phyloP scores from a whole-genome alignment of 2,329 filamentous ascomycete species.

The Cercospora janseana region DNA sequence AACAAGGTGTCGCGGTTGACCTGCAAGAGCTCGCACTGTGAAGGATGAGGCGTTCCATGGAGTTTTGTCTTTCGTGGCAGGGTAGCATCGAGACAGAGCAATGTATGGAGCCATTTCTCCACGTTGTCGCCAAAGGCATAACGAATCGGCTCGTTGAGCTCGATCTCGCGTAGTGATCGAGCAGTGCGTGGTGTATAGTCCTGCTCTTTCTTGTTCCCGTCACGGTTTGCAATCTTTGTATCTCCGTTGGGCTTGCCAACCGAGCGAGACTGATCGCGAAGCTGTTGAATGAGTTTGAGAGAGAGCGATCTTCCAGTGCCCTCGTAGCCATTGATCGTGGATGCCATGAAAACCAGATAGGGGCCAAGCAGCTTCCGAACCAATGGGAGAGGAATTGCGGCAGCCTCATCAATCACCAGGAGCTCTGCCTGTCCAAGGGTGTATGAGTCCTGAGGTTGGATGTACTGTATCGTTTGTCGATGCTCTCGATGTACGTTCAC shows the following conservation, averaged over 20 bases:
- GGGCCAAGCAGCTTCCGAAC: slow-evolving; percentile 94
- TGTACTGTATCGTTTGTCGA: slow-evolving; percentile 97
- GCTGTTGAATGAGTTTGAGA: slow-evolving; percentile 92
- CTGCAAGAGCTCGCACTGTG: slow-evolving; percentile 84
- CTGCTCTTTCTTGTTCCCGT: slow-evolving; percentile 71
- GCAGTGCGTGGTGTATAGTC: slow-evolving; percentile 60
- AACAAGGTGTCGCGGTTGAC: slow-evolving; percentile 98
- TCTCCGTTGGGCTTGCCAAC: slow-evolving; percentile 55
- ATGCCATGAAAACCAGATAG: slow-evolving; percentile 98
- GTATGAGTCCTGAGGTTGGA: slow-evolving; percentile 92
- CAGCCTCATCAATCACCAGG: slow-evolving; percentile 94
- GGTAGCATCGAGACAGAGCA: slow-evolving; percentile 91
- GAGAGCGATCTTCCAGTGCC: slow-evolving; percentile 93
- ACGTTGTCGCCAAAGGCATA: slow-evolving; percentile 88
- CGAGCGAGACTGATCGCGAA: slow-evolving; percentile 84
- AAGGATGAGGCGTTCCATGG: slow-evolving; percentile 83
- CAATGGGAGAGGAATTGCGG: slow-evolving; percentile 88
- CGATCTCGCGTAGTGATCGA: slow-evolving; percentile 85
- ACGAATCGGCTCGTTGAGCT: slow-evolving; percentile 87
- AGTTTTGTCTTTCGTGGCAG: slow-evolving; percentile 73
- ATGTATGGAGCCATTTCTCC: slow-evolving; percentile 92
- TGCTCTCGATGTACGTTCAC: slow-evolving; percentile 95
- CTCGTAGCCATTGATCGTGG: slow-evolving; percentile 98
- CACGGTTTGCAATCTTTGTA: slow-evolving; percentile 71
- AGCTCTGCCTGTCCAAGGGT: slow-evolving; percentile 92